Conservation (phyloP, 108 stramenopile genomes). For the Nitzschia sp. region DNA sequence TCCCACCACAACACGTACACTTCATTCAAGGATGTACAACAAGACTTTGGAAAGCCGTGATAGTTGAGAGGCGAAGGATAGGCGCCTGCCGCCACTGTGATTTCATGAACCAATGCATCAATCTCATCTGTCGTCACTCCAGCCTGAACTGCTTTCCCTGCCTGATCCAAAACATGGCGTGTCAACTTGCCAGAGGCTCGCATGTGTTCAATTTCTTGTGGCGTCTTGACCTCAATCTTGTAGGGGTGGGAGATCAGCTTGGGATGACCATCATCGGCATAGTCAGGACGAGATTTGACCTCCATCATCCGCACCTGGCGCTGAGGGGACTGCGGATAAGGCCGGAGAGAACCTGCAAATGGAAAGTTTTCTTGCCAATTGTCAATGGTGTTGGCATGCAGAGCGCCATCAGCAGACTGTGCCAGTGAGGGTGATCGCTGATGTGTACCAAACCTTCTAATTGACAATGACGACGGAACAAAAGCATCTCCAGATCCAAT, state of each 20-base stretch:
- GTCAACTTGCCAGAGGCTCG: constrained; percentile 76
- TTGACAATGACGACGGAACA: too few species aligned
- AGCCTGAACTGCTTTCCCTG: constrained; percentile 71
- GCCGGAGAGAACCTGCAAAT: constrained; percentile 68
- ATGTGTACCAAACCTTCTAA: too few species aligned
- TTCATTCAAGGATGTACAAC: constrained; percentile 97
- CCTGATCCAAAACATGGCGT: constrained; percentile 89
- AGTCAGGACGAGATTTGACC: constrained; percentile 64
- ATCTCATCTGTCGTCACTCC: constrained; percentile 93
- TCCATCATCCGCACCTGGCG: constrained; percentile 34
- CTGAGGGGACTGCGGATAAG: constrained; percentile 60
- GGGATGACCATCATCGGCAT: constrained; percentile 71
- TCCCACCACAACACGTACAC: constrained; percentile 42
- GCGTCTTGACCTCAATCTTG: constrained; percentile 81
- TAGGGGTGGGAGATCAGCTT: constrained; percentile 23
- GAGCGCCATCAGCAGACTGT: too few species aligned
- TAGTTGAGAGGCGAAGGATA: constrained; percentile 97
- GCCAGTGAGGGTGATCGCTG: too few species aligned
- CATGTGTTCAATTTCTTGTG: constrained; percentile 89
- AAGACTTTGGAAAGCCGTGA: constrained; percentile 93
- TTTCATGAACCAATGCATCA: constrained; percentile 90
- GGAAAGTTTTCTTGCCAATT: constrained; percentile 28
- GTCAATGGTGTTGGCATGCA: too few species aligned
- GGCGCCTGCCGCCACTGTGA: constrained; percentile 58
- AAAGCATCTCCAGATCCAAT: too few species aligned